Evolutionary conservation across 305 asterid genomes (phyloP), one percentile per base, ranked within the genome.

Genomic region (Euphrasia arctica): DNA sequence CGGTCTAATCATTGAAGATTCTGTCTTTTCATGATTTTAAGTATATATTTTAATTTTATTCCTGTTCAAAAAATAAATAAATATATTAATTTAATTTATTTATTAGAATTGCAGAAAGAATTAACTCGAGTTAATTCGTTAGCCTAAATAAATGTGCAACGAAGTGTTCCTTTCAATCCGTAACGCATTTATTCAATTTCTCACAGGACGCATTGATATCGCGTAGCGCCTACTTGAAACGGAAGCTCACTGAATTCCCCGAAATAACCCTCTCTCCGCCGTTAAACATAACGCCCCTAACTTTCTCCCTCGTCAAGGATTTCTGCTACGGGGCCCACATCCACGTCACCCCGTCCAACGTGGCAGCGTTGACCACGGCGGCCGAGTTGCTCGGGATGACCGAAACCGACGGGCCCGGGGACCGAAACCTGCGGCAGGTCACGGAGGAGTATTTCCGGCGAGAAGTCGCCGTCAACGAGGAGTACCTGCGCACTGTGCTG

Each of bases 221-320:
- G 13, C 78, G 73, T 74, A 85, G 97, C 66, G 75, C 81, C 72
- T 82, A 80, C 63, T 58, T 92, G 66, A 77, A 73, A 76, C 87
- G 85, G 52, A 85, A 73, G 49, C 82, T 89, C 0, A 62, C 39
- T n/a, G 76, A 74, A 27, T 15, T 79, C 56, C 61, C 96, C 6
- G 88, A 89, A 80, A 72, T 92, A 73, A 85, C 81, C 73, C 83
- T 92, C 64, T 74, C 95, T 1, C 97, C 97, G 49, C 90, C 93
- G 86, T 81, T 89, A 65, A 83, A 80, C 54, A 86, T 89, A 79
- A 87, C 96, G 79, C 74, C 93, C 1, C 87, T 77, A 60, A 82
- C 88, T 0, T 92, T 92, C 79, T 68, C 87, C 36, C 3, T 73
- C 12, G 79, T 92, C 9, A 74, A 83, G 28, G 95, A 89, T 54